These are phyloP conservation scores for Rhodotorula mucilaginosa DNA, from an alignment of 1,284 basidiomycete genomes.

Conservation along the genomic window DNA sequence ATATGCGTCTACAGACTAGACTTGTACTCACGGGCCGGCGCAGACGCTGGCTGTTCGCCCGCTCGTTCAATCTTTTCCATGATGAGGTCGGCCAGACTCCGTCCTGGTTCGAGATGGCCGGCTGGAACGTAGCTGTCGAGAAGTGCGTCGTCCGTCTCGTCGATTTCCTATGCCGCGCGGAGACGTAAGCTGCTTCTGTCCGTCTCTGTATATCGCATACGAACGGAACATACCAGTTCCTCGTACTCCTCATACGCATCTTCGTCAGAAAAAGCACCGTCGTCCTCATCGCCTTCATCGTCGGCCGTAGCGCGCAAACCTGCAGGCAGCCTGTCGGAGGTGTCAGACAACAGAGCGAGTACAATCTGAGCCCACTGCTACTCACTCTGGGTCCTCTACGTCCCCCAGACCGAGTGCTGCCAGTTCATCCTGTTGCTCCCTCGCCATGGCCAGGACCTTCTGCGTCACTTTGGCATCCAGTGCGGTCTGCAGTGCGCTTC, in stretches of 20 bases:
- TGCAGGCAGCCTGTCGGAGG: neutral
- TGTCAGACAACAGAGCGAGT: neutral
- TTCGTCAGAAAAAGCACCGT: constrained; percentile 50
- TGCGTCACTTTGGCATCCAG: constrained; percentile 81
- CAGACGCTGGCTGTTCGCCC: constrained; percentile 51
- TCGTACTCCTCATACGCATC: constrained; percentile 55
- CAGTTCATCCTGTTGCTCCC: constrained; percentile 85
- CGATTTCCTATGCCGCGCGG: constrained; percentile 67
- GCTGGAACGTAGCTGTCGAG: constrained; percentile 72
- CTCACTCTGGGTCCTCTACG: constrained; percentile 25
- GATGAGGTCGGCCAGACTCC: constrained; percentile 91
- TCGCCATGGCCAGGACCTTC: constrained; percentile 87
- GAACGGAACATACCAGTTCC: constrained; percentile 51
- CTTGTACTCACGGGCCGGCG: neutral
- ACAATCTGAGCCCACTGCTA: neutral
- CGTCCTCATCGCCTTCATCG: constrained; percentile 31
- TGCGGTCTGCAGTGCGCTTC: constrained; percentile 56
- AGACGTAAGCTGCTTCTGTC: neutral
- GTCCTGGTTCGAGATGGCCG: constrained; percentile 58
- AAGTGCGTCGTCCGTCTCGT: constrained; percentile 76
- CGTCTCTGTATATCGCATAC: neutral
- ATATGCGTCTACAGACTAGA: neutral
- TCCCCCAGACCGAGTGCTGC: constrained; percentile 45
- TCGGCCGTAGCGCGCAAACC: neutral
- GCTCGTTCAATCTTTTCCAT: constrained; percentile 74